Evolutionary conservation across 345 rosid species (phyloP), one percentile per base, ranked within the genome.

Genomic region (Pistacia atlantica): DNA sequence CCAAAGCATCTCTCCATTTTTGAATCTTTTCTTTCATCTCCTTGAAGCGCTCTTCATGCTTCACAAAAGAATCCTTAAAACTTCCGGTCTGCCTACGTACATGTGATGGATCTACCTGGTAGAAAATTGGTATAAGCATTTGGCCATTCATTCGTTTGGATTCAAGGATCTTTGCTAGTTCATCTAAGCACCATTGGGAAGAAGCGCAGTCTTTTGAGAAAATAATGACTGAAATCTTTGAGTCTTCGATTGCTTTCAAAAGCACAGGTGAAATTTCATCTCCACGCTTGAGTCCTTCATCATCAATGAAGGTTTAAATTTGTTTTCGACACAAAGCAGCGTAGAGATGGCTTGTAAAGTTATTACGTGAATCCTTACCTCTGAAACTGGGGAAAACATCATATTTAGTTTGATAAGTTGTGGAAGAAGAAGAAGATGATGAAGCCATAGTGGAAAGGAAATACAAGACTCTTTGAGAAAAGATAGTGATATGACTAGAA

Each of bases 111-210:
- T 71, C 17, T 0, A 57, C 74, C 6, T 38, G 37, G 37, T 71
- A 71, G 49, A 71, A 71, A 55, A 71, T 65, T 3, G 74, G 65
- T 5, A 71, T 71, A 14, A 71, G 55, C 20, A 71, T 71, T 25
- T 57, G 65, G 37, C 51, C 51, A 16, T 71, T 71, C 65, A 57
- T 57, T 20, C 42, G 3, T 35, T 71, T 57, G 52, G n/a, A 58
- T 2, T 56, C 63, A 35, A 71, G 62, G 22, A 71, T 71, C 65
- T 71, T 46, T 25, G 48, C 54, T 6, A 71, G 75, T 25, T 71
- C 75, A 37, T 48, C 31, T 35, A 71, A 22, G 37, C 75, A 71
- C 55, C 65, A 60, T 42, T 4, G 57, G 0, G 75, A 71, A 58
- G 11, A 38, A 42, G 55, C 65, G 14, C 58, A 71, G 38, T 22